Conservation (phyloP, 257 asterid species). For the Perilla frutescens region DNA sequence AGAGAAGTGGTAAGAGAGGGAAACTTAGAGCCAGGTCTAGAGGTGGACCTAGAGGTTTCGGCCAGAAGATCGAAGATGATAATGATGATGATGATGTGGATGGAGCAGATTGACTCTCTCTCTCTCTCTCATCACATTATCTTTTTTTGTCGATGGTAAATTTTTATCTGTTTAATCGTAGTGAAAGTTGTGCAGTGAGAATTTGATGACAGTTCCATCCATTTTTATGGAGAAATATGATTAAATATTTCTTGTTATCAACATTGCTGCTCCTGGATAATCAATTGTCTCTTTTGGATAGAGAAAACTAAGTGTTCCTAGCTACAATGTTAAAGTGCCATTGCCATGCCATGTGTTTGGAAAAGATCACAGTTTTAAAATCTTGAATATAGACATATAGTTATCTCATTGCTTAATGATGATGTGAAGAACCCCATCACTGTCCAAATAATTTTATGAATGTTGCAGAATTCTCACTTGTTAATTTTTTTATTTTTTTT, state of each 20-base stretch:
- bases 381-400: too few species aligned
- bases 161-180: background rate
- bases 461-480: too few species aligned
- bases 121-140: background rate
- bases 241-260: background rate
- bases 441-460: too few species aligned
- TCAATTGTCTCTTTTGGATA: too few species aligned
- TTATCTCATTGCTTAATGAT: too few species aligned
- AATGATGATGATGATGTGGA: slow-evolving; percentile 41
- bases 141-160: background rate
- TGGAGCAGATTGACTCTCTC: slow-evolving; percentile 20
- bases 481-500: too few species aligned
- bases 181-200: background rate
- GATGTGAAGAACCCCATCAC: too few species aligned
- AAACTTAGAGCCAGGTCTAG: slow-evolving; percentile 52
- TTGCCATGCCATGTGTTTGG: too few species aligned
- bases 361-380: too few species aligned
- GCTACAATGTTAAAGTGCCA: too few species aligned
- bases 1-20: slow-evolving; percentile 61
- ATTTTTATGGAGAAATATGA: background rate
- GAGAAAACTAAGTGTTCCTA: too few species aligned
- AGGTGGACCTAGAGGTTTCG: slow-evolving; percentile 87
- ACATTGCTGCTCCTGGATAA: too few species aligned
- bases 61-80: slow-evolving; percentile 62
- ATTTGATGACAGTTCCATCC: background rate